Percentiles rank a stretch among this genome's conserved stretches.
Conservation (phyloP, 2,329 filamentous ascomycete species). For the Onygenales sp. region DNA sequence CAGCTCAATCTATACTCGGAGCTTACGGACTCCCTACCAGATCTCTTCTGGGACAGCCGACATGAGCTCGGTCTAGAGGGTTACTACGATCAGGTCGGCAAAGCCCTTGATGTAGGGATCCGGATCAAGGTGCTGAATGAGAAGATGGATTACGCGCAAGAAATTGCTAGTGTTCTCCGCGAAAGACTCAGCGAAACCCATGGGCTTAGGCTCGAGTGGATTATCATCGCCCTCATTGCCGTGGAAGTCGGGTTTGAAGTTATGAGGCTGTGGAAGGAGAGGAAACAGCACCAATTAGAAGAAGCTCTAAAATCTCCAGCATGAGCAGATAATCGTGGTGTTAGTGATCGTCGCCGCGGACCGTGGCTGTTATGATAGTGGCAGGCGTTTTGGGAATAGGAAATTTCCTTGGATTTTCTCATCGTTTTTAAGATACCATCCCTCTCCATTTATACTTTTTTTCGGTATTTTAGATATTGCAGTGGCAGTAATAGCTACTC, state of each 20-base stretch:
- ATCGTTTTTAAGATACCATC: background rate
- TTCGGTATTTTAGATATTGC: background rate
- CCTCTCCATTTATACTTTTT: background rate
- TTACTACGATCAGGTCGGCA: constrained; percentile 90
- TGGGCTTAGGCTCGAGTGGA: constrained; percentile 80
- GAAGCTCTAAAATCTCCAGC: background rate
- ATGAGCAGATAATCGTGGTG: too few species aligned
- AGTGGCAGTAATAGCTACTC: too few species aligned
- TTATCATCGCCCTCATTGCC: constrained; percentile 87
- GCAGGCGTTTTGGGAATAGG: background rate
- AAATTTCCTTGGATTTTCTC: background rate
- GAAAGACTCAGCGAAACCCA: constrained; percentile 88
- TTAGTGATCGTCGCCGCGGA: too few species aligned
- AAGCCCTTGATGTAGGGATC: constrained; percentile 80
- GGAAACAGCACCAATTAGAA: constrained; percentile 29
- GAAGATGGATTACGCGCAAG: constrained; percentile 95
- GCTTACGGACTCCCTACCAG: constrained; percentile 85
- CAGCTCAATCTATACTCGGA: constrained; percentile 96
- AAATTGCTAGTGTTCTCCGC: constrained; percentile 81
- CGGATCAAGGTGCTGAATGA: constrained; percentile 87
- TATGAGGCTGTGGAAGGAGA: constrained; percentile 60
- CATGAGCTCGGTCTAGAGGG: constrained; percentile 84
- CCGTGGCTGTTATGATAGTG: too few species aligned
- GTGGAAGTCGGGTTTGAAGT: constrained; percentile 89
- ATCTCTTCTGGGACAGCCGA: constrained; percentile 91